These are phyloP conservation scores for Dactylellina drechsleri DNA, from an alignment of 2,329 filamentous ascomycete species.

Conservation along the genomic window DNA sequence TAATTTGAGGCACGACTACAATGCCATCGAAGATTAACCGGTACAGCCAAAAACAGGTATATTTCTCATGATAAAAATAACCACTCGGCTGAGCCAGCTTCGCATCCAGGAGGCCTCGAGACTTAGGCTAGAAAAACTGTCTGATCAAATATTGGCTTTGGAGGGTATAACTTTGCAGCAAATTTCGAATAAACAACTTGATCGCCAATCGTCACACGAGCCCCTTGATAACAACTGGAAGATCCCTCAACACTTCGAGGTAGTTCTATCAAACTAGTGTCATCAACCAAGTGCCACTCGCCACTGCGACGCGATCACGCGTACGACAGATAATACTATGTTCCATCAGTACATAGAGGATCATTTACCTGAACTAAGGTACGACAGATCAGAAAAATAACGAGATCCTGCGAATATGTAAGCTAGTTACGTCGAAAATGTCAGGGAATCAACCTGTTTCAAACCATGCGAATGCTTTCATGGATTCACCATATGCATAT, in stretches of 20 bases:
- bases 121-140: neutral
- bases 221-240: slow-evolving; percentile 3
- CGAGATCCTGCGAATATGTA: too few relatives aligned
- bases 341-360: too few relatives aligned
- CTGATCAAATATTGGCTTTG: too few relatives aligned
- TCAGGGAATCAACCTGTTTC: neutral
- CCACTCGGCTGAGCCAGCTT: neutral
- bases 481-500: too few relatives aligned
- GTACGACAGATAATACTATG: neutral
- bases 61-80: neutral
- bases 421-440: too few relatives aligned
- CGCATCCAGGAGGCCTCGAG: neutral
- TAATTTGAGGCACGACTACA: neutral
- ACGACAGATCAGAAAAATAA: too few relatives aligned
- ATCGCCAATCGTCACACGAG: neutral
- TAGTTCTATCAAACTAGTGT: neutral
- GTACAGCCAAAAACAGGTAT: slow-evolving; percentile 9
- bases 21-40: neutral
- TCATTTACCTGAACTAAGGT: too few relatives aligned
- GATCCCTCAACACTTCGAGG: slow-evolving; percentile 14
- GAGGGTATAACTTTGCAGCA: too few relatives aligned
- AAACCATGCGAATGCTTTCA: neutral
- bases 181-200: neutral
- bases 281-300: neutral
- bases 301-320: neutral